A percentile compares a stretch with the other conserved stretches of the same genome.
Evolutionary conservation across 2,329 filamentous ascomycete species (phyloP).

Genomic region (Lizonia empirigonia): DNA sequence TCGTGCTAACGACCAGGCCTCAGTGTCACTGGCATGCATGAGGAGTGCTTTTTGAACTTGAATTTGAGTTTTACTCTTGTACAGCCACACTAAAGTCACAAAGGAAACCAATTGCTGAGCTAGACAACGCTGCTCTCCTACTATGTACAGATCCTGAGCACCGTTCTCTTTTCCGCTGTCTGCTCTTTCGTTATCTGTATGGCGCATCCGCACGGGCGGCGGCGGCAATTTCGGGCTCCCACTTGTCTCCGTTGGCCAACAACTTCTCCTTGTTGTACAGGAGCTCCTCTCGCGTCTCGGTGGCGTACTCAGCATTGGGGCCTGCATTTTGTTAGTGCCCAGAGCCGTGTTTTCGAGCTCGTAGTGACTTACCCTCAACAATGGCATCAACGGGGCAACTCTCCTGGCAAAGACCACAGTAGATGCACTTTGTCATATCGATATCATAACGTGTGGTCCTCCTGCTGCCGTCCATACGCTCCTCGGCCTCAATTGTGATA

Average conservation of each 20-base stretch:
- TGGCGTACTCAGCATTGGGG: slow-evolving; percentile 76
- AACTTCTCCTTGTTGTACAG: slow-evolving; percentile 98
- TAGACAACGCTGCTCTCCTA: slow-evolving; percentile 24
- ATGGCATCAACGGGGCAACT: slow-evolving; percentile 98
- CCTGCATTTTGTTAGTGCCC: slow-evolving; percentile 50
- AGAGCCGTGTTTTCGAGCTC: too few species aligned
- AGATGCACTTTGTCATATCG: slow-evolving; percentile 99
- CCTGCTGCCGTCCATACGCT: slow-evolving; percentile 93
- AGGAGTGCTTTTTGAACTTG: slow-evolving; percentile 9
- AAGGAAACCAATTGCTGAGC: slow-evolving; percentile 33
- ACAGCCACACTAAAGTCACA: slow-evolving; percentile 25
- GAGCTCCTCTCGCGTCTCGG: slow-evolving; percentile 85
- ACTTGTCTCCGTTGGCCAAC: slow-evolving; percentile 72
- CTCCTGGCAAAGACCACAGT: slow-evolving; percentile 99
- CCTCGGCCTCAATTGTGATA: slow-evolving; percentile 98
- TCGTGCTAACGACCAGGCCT: too few species aligned
- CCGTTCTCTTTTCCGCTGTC: slow-evolving; percentile 31
- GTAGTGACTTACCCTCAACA: slow-evolving; percentile 67
- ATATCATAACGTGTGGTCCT: slow-evolving; percentile 98
- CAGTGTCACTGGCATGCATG: too few species aligned
- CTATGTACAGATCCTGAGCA: slow-evolving; percentile 42
- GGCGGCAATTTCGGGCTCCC: slow-evolving; percentile 96
- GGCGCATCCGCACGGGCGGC: slow-evolving; percentile 91
- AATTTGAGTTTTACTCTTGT: slow-evolving; percentile 18
- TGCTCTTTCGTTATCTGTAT: slow-evolving; percentile 55